These are phyloP conservation scores for Lathyrus oleraceus DNA, from an alignment of 306 rosid genomes.

Conservation along the genomic window DNA sequence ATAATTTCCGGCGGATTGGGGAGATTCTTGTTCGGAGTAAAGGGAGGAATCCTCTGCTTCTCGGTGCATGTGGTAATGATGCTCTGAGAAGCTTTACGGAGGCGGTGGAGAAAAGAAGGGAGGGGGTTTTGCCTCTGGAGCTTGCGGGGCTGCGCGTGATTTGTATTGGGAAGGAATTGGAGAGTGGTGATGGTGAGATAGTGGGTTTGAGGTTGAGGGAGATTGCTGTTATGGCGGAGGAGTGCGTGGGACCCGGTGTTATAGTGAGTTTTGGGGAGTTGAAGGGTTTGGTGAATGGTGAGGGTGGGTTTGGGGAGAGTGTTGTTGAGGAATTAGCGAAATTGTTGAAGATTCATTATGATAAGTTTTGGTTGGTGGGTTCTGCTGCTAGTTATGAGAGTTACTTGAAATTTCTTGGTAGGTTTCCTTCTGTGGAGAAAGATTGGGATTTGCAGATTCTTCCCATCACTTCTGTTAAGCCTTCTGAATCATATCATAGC, in stretches of 20 bases:
- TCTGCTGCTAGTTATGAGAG: conserved; percentile 71
- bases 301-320: conserved; percentile 23
- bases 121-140: conserved; percentile 57
- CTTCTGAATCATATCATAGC: conserved; percentile 64
- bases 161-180: conserved; percentile 54
- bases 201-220: conserved; percentile 44
- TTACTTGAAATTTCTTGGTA: conserved; percentile 68
- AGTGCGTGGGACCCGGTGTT: conserved; percentile 65
- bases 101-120: conserved; percentile 49
- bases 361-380: conserved; percentile 74
- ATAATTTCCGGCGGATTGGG: conserved; percentile 65
- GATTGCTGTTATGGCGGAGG: conserved; percentile 43
- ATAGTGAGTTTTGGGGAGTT: conserved; percentile 77
- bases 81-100: conserved; percentile 57
- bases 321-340: conserved; percentile 53
- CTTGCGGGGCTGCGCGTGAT: conserved; percentile 53
- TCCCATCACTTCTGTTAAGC: conserved; percentile 75
- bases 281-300: conserved; percentile 52
- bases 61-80: conserved; percentile 69
- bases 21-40: conserved; percentile 56
- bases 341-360: conserved; percentile 52
- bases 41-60: conserved; percentile 77
- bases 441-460: conserved; percentile 90
- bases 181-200: conserved; percentile 36
- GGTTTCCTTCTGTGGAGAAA: conserved; percentile 72